A percentile compares a stretch with the other conserved stretches of the same genome.
phyloP scores from a whole-genome alignment of 169 alveolate genomes.

The Cryptosporidium viatorum region DNA sequence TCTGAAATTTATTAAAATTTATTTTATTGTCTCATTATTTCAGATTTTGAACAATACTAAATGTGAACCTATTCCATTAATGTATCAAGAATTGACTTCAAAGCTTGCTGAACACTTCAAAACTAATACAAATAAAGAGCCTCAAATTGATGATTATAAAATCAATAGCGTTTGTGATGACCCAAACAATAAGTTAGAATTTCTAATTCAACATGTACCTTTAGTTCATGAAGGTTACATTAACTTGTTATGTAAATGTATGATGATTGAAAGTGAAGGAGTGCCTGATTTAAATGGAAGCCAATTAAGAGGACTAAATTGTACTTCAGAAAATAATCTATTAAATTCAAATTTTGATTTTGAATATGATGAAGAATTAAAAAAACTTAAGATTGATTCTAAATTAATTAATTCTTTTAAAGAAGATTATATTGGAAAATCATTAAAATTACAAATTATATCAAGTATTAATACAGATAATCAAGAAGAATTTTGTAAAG shows the following conservation, averaged over 20 bases:
- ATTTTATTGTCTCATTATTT: background rate
- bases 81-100: background rate
- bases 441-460: conserved; percentile 8
- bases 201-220: conserved; percentile 28
- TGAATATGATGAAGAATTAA: background rate
- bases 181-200: background rate
- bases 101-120: background rate
- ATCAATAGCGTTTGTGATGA: background rate
- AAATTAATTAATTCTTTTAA: conserved; percentile 6
- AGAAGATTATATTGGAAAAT: background rate
- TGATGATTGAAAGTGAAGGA: conserved; percentile 15
- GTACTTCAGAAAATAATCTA: conserved; percentile 29
- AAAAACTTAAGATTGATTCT: background rate
- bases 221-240: conserved; percentile 27
- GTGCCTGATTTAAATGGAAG: conserved; percentile 9
- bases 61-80: background rate
- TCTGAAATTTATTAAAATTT: background rate
- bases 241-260: conserved; percentile 13
- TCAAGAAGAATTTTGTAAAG: conserved; percentile 31
- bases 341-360: background rate
- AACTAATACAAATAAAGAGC: background rate
- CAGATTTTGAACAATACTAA: background rate
- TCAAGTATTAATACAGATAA: background rate
- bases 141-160: background rate
- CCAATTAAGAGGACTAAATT: conserved; percentile 15